Percentiles rank a stretch among this genome's conserved stretches.
phyloP scores from a whole-genome alignment of 805 yeast species.

The Suhomyces pyralidae region DNA sequence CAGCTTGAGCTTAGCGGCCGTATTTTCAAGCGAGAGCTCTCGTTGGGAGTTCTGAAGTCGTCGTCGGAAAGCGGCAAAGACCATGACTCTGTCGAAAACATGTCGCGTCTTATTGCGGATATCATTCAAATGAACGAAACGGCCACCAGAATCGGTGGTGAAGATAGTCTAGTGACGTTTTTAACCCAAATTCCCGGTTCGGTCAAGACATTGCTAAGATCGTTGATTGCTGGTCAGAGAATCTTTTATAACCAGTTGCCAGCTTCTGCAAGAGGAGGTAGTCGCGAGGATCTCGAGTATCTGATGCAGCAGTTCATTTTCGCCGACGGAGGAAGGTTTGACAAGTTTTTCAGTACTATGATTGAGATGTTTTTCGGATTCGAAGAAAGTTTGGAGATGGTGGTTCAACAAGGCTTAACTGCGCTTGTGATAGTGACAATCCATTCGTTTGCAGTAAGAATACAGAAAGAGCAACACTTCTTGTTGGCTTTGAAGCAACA shows the following conservation, averaged over 20 bases:
- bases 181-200: constrained; percentile 25
- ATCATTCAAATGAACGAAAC: constrained; percentile 60
- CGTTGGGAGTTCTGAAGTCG: not conserved
- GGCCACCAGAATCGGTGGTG: constrained; percentile 49
- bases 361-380: constrained; percentile 42
- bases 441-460: constrained; percentile 14
- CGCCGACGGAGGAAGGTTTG: constrained; percentile 16
- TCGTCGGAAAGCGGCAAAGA: not conserved
- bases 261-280: not conserved
- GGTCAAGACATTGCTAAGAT: constrained; percentile 31
- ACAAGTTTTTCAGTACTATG: constrained; percentile 39
- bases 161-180: constrained; percentile 20
- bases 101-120: constrained; percentile 38
- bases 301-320: constrained; percentile 24
- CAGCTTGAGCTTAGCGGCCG: not conserved
- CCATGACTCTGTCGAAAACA: constrained; percentile 12
- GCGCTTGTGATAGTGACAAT: constrained; percentile 25
- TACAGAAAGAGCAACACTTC: not conserved
- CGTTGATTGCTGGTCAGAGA: constrained; percentile 41
- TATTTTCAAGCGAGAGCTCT: not conserved
- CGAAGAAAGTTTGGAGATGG: constrained; percentile 39
- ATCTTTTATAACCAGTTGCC: constrained; percentile 1
- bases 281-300: not conserved
- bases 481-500: not conserved
- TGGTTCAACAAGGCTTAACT: constrained; percentile 30